Conservation (phyloP, 805 yeast genomes). For the Metschnikowia arizonensis region DNA sequence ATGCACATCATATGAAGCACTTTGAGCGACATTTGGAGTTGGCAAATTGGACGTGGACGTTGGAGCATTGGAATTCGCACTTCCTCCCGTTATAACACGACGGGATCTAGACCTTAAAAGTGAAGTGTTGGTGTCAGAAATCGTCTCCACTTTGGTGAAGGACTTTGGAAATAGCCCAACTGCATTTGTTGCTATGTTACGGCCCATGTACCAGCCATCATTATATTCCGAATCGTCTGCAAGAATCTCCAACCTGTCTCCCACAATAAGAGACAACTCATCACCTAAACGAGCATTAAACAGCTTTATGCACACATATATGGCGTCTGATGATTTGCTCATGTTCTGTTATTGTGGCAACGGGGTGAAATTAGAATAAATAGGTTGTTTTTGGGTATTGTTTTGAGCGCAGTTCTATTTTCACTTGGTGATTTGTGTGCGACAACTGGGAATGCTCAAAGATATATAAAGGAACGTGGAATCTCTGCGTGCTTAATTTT, state of each 20-base stretch:
- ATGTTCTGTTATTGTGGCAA: not conserved
- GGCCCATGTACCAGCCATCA: conserved; percentile 97
- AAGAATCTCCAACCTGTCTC: conserved; percentile 83
- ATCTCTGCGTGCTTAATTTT: not conserved
- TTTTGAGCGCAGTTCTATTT: not conserved
- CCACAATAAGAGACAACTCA: conserved; percentile 74
- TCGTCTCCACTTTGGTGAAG: conserved; percentile 56
- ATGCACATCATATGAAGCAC: conserved; percentile 7
- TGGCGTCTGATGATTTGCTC: conserved; percentile 15
- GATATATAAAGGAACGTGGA: not conserved
- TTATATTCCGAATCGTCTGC: conserved; percentile 91
- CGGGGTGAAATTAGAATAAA: not conserved
- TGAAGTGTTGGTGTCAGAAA: conserved; percentile 15
- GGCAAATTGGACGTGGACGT: conserved; percentile 10
- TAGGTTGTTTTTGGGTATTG: not conserved
- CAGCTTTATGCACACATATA: conserved; percentile 70
- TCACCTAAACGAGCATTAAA: conserved; percentile 86
- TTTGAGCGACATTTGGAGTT: conserved; percentile 6
- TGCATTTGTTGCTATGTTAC: conserved; percentile 61
- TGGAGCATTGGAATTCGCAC: conserved; percentile 9
- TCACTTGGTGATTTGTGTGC: not conserved
- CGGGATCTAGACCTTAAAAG: conserved; percentile 54
- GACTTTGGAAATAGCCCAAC: conserved; percentile 91
- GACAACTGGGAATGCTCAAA: not conserved
- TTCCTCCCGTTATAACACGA: conserved; percentile 25